phyloP scores from a whole-genome alignment of 2,329 filamentous ascomycete species.

The Pseudocercospora cruenta region DNA sequence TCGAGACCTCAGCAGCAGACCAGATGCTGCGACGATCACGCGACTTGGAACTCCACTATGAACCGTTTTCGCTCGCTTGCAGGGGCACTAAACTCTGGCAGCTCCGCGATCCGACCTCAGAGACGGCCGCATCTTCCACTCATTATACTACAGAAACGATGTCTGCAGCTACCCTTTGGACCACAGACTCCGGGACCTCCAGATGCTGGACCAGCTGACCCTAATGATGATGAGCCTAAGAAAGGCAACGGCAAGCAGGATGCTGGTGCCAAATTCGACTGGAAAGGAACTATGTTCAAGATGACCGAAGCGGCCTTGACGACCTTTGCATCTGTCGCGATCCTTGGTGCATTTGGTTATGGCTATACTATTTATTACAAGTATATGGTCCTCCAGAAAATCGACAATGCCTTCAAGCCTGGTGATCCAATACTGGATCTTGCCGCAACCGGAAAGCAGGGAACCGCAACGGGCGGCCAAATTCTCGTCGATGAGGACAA shows the following conservation, averaged over 20 bases:
- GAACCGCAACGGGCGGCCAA: constrained; percentile 28
- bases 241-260: constrained; percentile 15
- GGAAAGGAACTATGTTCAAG: constrained; percentile 49
- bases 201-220: constrained; percentile 23
- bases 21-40: not conserved
- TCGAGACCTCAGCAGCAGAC: not conserved
- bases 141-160: constrained; percentile 12
- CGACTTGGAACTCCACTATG: constrained; percentile 9
- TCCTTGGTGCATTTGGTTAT: constrained; percentile 66
- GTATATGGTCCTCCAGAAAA: constrained; percentile 85
- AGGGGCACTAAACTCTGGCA: constrained; percentile 14
- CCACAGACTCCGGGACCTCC: constrained; percentile 27
- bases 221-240: constrained; percentile 21
- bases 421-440: constrained; percentile 72
- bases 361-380: constrained; percentile 70
- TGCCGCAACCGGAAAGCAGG: constrained; percentile 57
- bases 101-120: constrained; percentile 14
- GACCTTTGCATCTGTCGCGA: constrained; percentile 54
- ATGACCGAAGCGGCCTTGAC: constrained; percentile 57
- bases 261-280: constrained; percentile 25
- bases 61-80: constrained; percentile 17
- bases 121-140: constrained; percentile 1
- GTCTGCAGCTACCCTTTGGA: constrained; percentile 20
- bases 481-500: constrained; percentile 39
- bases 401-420: constrained; percentile 86